Percentiles rank a stretch among this genome's conserved stretches.
Evolutionary conservation across 2,329 filamentous ascomycete genomes (phyloP).

Genomic region (Ambrosiella xylebori): DNA sequence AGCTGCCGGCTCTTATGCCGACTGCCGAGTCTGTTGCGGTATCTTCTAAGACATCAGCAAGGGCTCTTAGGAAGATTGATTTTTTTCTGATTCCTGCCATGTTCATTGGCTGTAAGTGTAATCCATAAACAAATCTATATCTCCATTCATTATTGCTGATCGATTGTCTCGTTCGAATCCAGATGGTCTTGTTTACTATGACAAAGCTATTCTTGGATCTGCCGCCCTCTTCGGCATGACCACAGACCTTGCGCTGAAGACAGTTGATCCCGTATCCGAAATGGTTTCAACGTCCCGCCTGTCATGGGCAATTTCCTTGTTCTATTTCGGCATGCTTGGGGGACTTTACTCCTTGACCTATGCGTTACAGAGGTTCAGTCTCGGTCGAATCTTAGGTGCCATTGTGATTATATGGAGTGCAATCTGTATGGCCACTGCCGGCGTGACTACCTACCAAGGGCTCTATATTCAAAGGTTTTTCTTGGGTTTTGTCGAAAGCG

Average conservation of each 20-base stretch:
- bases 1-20: neutral
- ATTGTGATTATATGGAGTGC: conserved; percentile 49
- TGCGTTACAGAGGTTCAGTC: conserved; percentile 48
- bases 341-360: conserved; percentile 61
- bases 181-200: conserved; percentile 28
- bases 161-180: neutral
- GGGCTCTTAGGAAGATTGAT: conserved; percentile 41
- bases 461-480: conserved; percentile 52
- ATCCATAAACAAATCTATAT: neutral
- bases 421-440: conserved; percentile 51
- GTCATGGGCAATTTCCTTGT: conserved; percentile 61
- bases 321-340: conserved; percentile 56
- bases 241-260: conserved; percentile 40
- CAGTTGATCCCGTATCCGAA: conserved; percentile 27
- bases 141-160: neutral
- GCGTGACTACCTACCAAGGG: conserved; percentile 44
- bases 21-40: neutral
- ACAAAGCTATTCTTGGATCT: conserved; percentile 53
- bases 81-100: conserved; percentile 50
- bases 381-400: conserved; percentile 44
- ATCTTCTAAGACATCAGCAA: conserved; percentile 18
- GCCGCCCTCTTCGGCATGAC: conserved; percentile 66
- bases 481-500: conserved; percentile 43
- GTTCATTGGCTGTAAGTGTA: conserved; percentile 30
- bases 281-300: conserved; percentile 46